Evolutionary conservation across 2,329 filamentous ascomycete genomes (phyloP).

Genomic region (Daldinia sp.): DNA sequence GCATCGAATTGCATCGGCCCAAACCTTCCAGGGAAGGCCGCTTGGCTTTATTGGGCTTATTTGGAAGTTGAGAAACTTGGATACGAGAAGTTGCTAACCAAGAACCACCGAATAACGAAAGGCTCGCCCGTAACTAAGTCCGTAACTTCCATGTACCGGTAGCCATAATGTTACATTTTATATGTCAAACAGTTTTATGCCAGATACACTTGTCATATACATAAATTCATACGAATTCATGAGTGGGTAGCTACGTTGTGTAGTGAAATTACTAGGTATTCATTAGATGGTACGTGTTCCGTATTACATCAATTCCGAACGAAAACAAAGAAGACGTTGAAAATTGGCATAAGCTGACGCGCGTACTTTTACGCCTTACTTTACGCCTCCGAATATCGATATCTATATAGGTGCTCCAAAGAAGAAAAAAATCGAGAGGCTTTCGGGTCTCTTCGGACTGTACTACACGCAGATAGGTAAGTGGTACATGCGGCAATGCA

Average conservation of each 20-base stretch:
- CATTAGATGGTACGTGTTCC: no score
- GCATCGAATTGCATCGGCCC: conserved; percentile 26
- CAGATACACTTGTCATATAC: not conserved
- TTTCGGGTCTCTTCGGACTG: conserved; percentile 15
- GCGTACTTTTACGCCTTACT: no score
- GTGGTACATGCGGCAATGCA: conserved; percentile 18
- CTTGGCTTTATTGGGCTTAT: conserved; percentile 28
- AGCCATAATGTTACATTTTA: not conserved
- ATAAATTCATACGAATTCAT: not conserved
- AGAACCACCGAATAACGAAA: conserved; percentile 1
- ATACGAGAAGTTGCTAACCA: conserved; percentile 35
- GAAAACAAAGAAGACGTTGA: not conserved
- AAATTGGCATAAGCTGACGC: not conserved
- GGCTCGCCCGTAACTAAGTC: no score
- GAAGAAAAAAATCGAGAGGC: not conserved
- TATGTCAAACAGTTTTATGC: no score
- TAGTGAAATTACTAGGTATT: no score
- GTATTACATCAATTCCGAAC: not conserved
- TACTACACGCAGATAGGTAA: conserved; percentile 19
- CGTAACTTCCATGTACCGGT: conserved; percentile 1
- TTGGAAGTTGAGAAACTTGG: conserved; percentile 36
- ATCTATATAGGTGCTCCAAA: no score
- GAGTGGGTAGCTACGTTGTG: no score
- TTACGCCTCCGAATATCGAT: not conserved
- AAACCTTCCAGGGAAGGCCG: conserved; percentile 19